Percentiles rank a stretch among this genome's conserved stretches.
These are phyloP conservation scores for Pichia sp. DNA, from an alignment of 1,139 yeast species.

Conservation along the genomic window DNA sequence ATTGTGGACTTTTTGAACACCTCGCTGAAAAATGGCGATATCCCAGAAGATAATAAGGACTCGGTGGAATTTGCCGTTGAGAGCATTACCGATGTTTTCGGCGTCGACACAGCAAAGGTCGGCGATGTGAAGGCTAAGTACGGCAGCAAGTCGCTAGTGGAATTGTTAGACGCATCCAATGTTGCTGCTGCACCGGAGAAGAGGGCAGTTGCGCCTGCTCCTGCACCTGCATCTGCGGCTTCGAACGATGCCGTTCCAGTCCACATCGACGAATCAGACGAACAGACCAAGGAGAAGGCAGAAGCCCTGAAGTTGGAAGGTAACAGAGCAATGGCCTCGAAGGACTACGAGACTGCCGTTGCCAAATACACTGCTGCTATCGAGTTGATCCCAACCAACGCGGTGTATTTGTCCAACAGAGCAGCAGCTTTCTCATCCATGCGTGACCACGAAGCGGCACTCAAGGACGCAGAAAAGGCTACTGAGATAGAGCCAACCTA, in stretches of 20 bases:
- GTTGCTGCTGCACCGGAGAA: neutral
- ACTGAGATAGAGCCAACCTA: slow-evolving; percentile 71
- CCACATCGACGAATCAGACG: slow-evolving; percentile 40
- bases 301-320: slow-evolving; percentile 86
- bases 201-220: neutral
- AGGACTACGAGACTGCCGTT: slow-evolving; percentile 66
- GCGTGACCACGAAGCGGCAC: slow-evolving; percentile 71
- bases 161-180: slow-evolving; percentile 36
- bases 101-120: slow-evolving; percentile 51
- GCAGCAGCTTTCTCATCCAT: slow-evolving; percentile 94
- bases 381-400: slow-evolving; percentile 62
- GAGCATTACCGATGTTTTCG: slow-evolving; percentile 85
- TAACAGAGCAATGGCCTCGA: slow-evolving; percentile 83
- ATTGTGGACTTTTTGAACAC: slow-evolving; percentile 67
- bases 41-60: slow-evolving; percentile 77
- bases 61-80: slow-evolving; percentile 95
- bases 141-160: slow-evolving; percentile 46
- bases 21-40: slow-evolving; percentile 57
- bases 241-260: slow-evolving; percentile 36
- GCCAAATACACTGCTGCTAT: slow-evolving; percentile 81
- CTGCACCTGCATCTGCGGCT: slow-evolving; percentile 17
- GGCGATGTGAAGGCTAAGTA: slow-evolving; percentile 37
- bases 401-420: slow-evolving; percentile 85
- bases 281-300: slow-evolving; percentile 63
- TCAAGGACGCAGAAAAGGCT: slow-evolving; percentile 78